These are phyloP conservation scores for Fermentozyma sake DNA, from an alignment of 1,139 yeast genomes.

Conservation along the genomic window DNA sequence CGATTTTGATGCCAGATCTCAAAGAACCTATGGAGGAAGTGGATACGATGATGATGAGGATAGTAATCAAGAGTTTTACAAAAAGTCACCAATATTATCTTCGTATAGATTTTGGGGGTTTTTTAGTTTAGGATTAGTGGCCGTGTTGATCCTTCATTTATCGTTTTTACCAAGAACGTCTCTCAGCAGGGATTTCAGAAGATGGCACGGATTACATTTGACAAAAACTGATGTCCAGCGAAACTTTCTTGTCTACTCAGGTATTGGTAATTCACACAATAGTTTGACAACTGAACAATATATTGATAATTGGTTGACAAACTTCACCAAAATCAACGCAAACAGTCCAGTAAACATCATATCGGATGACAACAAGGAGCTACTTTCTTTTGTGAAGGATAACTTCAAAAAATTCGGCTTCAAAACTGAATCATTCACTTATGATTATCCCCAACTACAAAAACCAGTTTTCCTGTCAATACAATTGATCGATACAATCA, in stretches of 20 bases:
- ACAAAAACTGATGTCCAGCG: constrained; percentile 65
- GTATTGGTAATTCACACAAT: constrained; percentile 22
- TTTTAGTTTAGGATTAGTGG: constrained; percentile 49
- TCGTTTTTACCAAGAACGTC: constrained; percentile 87
- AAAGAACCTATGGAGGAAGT: too few species aligned
- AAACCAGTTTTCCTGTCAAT: constrained; percentile 23
- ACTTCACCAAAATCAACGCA: constrained; percentile 12
- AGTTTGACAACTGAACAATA: constrained; percentile 25
- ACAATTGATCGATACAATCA: constrained; percentile 19
- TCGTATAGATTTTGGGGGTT: constrained; percentile 57
- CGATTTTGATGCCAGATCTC: too few species aligned
- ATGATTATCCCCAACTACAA: constrained; percentile 16
- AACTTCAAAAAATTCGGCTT: constrained; percentile 28
- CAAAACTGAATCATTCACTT: constrained; percentile 15
- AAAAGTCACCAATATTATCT: too few species aligned
- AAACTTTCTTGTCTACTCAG: constrained; percentile 21
- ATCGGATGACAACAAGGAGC: constrained; percentile 23
- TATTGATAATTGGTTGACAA: constrained; percentile 20
- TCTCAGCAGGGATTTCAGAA: constrained; percentile 72
- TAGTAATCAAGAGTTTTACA: too few species aligned
- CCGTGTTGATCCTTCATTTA: constrained; percentile 54
- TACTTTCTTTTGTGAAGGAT: constrained; percentile 21
- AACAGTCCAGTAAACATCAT: constrained; percentile 19
- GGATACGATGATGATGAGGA: too few species aligned
- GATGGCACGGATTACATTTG: constrained; percentile 62